These are phyloP conservation scores for Strobilomyces echinocephalus DNA, from an alignment of 768 basidiomycete species.

Conservation along the genomic window DNA sequence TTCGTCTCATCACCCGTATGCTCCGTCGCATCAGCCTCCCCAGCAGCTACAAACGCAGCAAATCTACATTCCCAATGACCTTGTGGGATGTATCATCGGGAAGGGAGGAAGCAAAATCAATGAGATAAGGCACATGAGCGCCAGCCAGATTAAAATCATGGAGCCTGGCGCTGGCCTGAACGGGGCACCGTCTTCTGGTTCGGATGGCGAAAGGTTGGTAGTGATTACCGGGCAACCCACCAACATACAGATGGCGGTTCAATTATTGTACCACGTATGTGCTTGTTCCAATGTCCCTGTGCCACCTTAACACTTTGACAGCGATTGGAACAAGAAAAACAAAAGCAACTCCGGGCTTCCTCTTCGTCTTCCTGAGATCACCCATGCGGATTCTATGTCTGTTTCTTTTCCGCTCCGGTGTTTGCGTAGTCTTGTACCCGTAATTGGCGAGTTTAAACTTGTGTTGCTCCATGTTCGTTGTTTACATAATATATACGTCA, in stretches of 20 bases:
- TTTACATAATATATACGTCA: slow-evolving; percentile 23
- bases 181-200: slow-evolving; percentile 66
- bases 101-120: slow-evolving; percentile 99
- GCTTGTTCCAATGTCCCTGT: neutral
- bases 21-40: slow-evolving; percentile 52
- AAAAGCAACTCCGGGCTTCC: slow-evolving; percentile 61
- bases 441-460: neutral
- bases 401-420: neutral
- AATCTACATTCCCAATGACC: slow-evolving; percentile 96
- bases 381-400: neutral
- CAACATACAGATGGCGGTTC: slow-evolving; percentile 96
- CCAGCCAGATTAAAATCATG: slow-evolving; percentile 97
- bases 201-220: slow-evolving; percentile 87
- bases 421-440: slow-evolving; percentile 9
- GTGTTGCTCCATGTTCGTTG: neutral
- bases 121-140: slow-evolving; percentile 93
- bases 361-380: slow-evolving; percentile 27
- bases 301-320: slow-evolving; percentile 27
- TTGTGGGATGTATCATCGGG: slow-evolving; percentile 96
- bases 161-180: slow-evolving; percentile 85
- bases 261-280: slow-evolving; percentile 80
- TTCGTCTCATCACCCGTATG: slow-evolving; percentile 42
- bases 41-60: slow-evolving; percentile 91
- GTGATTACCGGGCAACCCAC: slow-evolving; percentile 94
- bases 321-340: slow-evolving; percentile 87